A percentile compares a stretch with the other conserved stretches of the same genome.
phyloP scores from a whole-genome alignment of 129 eudicot genomes.

The Artemisia argyi region DNA sequence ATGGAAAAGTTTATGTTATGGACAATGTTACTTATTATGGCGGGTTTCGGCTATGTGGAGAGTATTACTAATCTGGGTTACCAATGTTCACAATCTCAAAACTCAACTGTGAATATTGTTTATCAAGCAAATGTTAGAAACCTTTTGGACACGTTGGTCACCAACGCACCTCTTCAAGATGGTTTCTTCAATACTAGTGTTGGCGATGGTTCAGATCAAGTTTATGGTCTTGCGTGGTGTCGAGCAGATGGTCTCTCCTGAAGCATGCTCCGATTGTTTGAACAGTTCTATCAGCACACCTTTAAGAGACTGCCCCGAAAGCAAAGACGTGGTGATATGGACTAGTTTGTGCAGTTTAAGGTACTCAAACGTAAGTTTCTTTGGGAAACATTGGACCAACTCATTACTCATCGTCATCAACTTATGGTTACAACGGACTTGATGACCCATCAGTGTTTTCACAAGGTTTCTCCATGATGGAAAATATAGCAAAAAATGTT shows the following conservation, averaged over 20 bases:
- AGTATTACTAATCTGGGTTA: background rate
- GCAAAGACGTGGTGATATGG: background rate
- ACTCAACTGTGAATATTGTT: conserved; percentile 19
- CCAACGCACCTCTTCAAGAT: conserved; percentile 15
- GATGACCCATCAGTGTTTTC: conserved; percentile 13
- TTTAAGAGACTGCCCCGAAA: background rate
- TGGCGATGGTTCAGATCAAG: background rate
- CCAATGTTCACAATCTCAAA: background rate
- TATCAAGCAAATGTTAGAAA: conserved; percentile 21
- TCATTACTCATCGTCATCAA: background rate
- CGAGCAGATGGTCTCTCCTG: background rate
- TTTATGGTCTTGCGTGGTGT: conserved; percentile 12
- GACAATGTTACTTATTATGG: conserved; percentile 8
- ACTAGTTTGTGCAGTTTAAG: background rate
- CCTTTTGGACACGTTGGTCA: conserved; percentile 7
- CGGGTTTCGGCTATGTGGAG: conserved; percentile 11
- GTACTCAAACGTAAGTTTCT: conserved; percentile 1
- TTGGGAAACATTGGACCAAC: conserved; percentile 5
- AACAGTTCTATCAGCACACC: background rate
- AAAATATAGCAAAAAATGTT: conserved; percentile 2
- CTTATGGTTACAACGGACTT: background rate
- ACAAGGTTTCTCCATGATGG: conserved; percentile 23
- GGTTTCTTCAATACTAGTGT: conserved; percentile 18
- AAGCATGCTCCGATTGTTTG: conserved; percentile 4
- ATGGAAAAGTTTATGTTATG: conserved; percentile 21